Evolutionary conservation across 2,329 filamentous ascomycete species (phyloP).

Genomic region (Colletotrichum tamarilloi): DNA sequence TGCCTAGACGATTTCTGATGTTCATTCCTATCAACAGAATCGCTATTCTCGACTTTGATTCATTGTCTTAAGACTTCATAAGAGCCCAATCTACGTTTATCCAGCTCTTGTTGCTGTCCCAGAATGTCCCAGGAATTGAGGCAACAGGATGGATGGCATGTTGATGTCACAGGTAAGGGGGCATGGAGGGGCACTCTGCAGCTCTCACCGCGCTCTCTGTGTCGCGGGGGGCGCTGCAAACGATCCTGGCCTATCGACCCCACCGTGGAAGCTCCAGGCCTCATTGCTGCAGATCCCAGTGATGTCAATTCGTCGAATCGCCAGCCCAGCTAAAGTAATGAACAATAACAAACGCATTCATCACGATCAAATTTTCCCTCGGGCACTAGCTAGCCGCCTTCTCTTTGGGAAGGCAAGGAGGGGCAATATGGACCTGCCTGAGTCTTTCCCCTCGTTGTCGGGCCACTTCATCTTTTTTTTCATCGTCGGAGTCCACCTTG

Average conservation of each 20-base stretch:
- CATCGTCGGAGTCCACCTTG: neutral
- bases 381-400: constrained; percentile 16
- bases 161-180: constrained; percentile 19
- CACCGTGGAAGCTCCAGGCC: neutral
- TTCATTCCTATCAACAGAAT: too few species aligned
- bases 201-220: constrained; percentile 7
- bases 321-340: neutral
- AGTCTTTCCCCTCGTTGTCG: constrained; percentile 3
- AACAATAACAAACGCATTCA: neutral
- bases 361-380: constrained; percentile 10
- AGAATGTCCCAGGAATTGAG: neutral
- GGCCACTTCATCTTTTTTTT: constrained; percentile 14
- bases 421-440: constrained; percentile 1
- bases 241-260: constrained; percentile 16
- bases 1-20: neutral
- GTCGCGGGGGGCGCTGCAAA: constrained; percentile 28
- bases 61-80: neutral
- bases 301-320: constrained; percentile 28
- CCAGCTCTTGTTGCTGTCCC: neutral
- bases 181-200: constrained; percentile 26
- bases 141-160: neutral
- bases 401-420: constrained; percentile 8
- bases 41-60: neutral
- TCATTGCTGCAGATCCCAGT: constrained; percentile 22
- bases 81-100: neutral